Conservation (phyloP, 495 filamentous ascomycete species). For the Chaetomium fimeti region DNA sequence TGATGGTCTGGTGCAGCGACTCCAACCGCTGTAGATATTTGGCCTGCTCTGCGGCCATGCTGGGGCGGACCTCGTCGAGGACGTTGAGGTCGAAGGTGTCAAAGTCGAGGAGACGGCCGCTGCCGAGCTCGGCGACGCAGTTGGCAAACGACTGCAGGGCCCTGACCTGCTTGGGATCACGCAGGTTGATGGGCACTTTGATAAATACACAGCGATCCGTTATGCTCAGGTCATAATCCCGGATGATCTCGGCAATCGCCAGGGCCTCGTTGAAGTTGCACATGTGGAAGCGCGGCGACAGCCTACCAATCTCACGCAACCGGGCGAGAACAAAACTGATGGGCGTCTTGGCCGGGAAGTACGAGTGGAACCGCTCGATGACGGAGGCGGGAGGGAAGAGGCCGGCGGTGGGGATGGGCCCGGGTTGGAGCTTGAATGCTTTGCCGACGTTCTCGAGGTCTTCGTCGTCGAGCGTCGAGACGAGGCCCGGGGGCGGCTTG, state of each 20-base stretch:
- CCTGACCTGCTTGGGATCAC: conserved; percentile 37
- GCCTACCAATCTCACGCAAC: conserved; percentile 61
- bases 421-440: conserved; percentile 61
- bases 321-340: conserved; percentile 75
- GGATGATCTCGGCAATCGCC: conserved; percentile 65
- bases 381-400: conserved; percentile 65
- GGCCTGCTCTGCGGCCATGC: conserved; percentile 12
- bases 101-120: conserved; percentile 67
- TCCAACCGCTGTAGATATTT: conserved; percentile 67
- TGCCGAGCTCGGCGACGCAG: conserved; percentile 62
- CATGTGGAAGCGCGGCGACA: conserved; percentile 68
- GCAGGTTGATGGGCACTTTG: conserved; percentile 58
- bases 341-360: conserved; percentile 73
- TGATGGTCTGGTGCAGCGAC: conserved; percentile 72
- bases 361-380: conserved; percentile 67
- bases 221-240: conserved; percentile 62
- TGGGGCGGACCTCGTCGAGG: conserved; percentile 49
- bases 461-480: conserved; percentile 71
- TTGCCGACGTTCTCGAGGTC: conserved; percentile 63
- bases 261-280: conserved; percentile 61
- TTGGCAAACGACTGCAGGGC: conserved; percentile 60
- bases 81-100: conserved; percentile 62
- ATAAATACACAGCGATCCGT: conserved; percentile 73
- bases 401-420: conserved; percentile 70
- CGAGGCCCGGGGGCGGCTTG: conserved; percentile 57